phyloP scores from a whole-genome alignment of 2,329 filamentous ascomycete genomes.

The Penicillium sp. region DNA sequence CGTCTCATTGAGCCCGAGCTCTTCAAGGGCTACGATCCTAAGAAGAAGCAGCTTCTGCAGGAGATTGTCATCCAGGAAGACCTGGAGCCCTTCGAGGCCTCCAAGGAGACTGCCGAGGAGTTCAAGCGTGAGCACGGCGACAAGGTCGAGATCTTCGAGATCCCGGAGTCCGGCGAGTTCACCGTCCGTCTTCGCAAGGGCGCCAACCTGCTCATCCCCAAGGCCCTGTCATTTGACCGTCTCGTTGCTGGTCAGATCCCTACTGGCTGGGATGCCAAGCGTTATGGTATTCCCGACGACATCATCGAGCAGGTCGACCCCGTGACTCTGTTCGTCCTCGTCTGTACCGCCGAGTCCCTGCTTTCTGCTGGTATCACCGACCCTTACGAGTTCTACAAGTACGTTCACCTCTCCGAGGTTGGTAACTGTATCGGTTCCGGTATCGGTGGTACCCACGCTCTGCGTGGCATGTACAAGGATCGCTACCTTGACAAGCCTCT shows the following conservation, averaged over 20 bases:
- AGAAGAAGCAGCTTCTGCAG: slow-evolving; percentile 97
- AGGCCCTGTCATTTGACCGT: slow-evolving; percentile 94
- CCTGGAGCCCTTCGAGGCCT: slow-evolving; percentile 93
- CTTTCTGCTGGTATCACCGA: slow-evolving; percentile 94
- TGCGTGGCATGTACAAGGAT: slow-evolving; percentile 98
- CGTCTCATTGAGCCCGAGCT: slow-evolving; percentile 96
- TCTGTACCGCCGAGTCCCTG: slow-evolving; percentile 89
- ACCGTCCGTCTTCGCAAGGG: slow-evolving; percentile 95
- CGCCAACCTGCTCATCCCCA: slow-evolving; percentile 91
- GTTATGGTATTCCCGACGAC: slow-evolving; percentile 94
- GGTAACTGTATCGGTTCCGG: slow-evolving; percentile 98
- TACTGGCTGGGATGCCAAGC: slow-evolving; percentile 94
- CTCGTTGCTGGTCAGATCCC: slow-evolving; percentile 96
- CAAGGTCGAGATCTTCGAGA: slow-evolving; percentile 96
- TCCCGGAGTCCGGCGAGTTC: slow-evolving; percentile 90
- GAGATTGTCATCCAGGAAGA: slow-evolving; percentile 98
- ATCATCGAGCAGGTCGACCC: slow-evolving; percentile 98
- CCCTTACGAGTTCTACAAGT: slow-evolving; percentile 99
- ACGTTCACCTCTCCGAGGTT: slow-evolving; percentile 95
- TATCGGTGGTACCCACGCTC: slow-evolving; percentile 90
- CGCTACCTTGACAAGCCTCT: slow-evolving; percentile 95
- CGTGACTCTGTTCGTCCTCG: slow-evolving; percentile 91
- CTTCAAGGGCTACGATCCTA: slow-evolving; percentile 94
- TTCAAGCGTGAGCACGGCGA: slow-evolving; percentile 97
- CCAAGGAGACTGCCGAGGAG: slow-evolving; percentile 95